Evolutionary conservation across 768 basidiomycete genomes (phyloP).

Genomic region (Leccinum rimulosum): DNA sequence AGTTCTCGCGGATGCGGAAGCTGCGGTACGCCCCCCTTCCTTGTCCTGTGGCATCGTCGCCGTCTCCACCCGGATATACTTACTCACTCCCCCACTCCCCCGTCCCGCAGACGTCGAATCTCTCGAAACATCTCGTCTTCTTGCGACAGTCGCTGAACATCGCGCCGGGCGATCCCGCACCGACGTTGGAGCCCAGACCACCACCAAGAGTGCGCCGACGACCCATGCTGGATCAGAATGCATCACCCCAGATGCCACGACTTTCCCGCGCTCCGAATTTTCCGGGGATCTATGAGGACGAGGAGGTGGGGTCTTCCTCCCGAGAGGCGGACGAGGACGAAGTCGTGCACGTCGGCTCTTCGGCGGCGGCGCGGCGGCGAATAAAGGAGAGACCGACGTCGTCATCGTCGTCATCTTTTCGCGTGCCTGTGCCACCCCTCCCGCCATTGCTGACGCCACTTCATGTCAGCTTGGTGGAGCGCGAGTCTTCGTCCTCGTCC

Average conservation of each 20-base stretch:
- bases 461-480: constrained; percentile 34
- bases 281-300: constrained; percentile 67
- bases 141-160: constrained; percentile 64
- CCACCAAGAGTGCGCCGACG: constrained; percentile 53
- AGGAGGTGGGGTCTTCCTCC: constrained; percentile 47
- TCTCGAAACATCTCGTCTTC: constrained; percentile 63
- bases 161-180: constrained; percentile 33
- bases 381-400: constrained; percentile 45
- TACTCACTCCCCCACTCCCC: neutral
- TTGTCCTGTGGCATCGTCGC: constrained; percentile 14
- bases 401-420: constrained; percentile 31
- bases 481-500: constrained; percentile 25
- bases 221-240: constrained; percentile 39
- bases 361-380: constrained; percentile 39
- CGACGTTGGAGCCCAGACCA: constrained; percentile 38
- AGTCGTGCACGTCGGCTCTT: constrained; percentile 34
- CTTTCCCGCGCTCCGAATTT: constrained; percentile 65
- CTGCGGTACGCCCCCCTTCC: constrained; percentile 52
- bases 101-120: constrained; percentile 45
- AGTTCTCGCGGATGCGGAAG: constrained; percentile 70
- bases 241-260: constrained; percentile 51
- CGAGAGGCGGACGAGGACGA: constrained; percentile 42
- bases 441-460: constrained; percentile 35
- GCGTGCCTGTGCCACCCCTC: constrained; percentile 47
- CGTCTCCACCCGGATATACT: neutral